Evolutionary conservation across 371 early-diverging fungal genomes (phyloP).

Genomic region (Mortierella sp.): DNA sequence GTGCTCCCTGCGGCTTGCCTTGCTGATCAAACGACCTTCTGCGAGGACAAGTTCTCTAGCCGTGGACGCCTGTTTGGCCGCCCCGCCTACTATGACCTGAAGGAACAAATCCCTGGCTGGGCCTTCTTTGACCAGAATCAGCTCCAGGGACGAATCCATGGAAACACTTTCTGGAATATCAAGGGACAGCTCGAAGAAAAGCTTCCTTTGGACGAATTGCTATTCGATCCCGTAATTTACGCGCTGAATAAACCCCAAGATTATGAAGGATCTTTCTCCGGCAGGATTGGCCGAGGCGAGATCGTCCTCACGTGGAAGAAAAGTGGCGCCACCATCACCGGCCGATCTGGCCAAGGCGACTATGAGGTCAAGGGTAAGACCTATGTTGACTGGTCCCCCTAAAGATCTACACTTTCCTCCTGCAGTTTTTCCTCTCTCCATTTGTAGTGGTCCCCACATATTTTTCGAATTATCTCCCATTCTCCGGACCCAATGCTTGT

Average conservation of each 20-base stretch:
- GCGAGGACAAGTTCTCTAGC: background rate
- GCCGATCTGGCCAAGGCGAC: background rate
- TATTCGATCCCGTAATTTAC: background rate
- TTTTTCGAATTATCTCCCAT: too few relatives aligned
- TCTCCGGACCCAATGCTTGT: too few relatives aligned
- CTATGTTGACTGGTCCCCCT: background rate
- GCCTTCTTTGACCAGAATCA: slow-evolving; percentile 1
- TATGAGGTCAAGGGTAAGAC: slow-evolving; percentile 1
- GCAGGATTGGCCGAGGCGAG: slow-evolving; percentile 17
- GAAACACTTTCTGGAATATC: slow-evolving; percentile 16
- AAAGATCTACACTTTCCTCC: background rate
- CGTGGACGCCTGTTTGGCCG: slow-evolving; percentile 18
- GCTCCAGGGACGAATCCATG: slow-evolving; percentile 11
- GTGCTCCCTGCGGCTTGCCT: slow-evolving; percentile 9
- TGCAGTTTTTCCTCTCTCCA: too few relatives aligned
- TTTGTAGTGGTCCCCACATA: too few relatives aligned
- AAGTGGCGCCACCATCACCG: slow-evolving; percentile 14
- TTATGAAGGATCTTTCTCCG: background rate
- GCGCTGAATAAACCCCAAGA: background rate
- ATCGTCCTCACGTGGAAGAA: slow-evolving; percentile 10
- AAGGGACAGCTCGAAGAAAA: slow-evolving; percentile 11
- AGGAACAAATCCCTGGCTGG: slow-evolving; percentile 14
- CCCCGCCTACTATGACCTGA: slow-evolving; percentile 14
- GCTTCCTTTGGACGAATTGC: background rate
- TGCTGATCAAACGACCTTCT: slow-evolving; percentile 5